A percentile compares a stretch with the other conserved stretches of the same genome.
phyloP scores from a whole-genome alignment of 2,329 filamentous ascomycete species.

The Alternaria alternata region DNA sequence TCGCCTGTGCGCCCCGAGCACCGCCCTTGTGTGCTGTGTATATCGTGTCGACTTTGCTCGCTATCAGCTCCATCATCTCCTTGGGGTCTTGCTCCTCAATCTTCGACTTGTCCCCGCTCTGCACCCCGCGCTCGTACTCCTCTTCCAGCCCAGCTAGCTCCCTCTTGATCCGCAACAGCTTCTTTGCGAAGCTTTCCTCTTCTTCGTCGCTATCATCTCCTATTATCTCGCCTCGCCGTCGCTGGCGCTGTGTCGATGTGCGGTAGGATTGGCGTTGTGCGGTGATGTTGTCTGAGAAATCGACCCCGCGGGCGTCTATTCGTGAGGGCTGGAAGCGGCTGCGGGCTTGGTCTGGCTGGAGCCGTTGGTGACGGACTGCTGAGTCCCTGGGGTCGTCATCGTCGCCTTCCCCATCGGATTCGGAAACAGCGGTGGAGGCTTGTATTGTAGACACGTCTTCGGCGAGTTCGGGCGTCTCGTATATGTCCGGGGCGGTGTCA shows the following conservation, averaged over 20 bases:
- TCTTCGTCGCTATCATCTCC: slow-evolving; percentile 77
- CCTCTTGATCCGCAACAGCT: slow-evolving; percentile 80
- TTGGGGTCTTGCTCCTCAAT: slow-evolving; percentile 56
- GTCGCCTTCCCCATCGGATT: slow-evolving; percentile 65
- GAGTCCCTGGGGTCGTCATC: slow-evolving; percentile 37
- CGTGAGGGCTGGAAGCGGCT: slow-evolving; percentile 77
- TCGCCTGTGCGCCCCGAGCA: slow-evolving; percentile 46
- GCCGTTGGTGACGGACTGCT: slow-evolving; percentile 74
- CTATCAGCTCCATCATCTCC: slow-evolving; percentile 70
- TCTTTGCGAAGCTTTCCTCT: slow-evolving; percentile 74
- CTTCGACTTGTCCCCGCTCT: slow-evolving; percentile 53
- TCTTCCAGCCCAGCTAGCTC: slow-evolving; percentile 74
- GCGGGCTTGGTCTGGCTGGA: slow-evolving; percentile 82
- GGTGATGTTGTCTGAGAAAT: slow-evolving; percentile 89
- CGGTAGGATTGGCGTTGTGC: slow-evolving; percentile 82
- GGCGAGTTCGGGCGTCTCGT: slow-evolving; percentile 92
- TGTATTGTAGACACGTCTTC: slow-evolving; percentile 88
- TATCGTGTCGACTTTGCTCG: slow-evolving; percentile 72
- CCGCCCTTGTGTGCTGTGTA: slow-evolving; percentile 57
- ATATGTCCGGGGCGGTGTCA: slow-evolving; percentile 91
- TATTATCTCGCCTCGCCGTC: slow-evolving; percentile 68
- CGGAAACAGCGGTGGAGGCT: slow-evolving; percentile 50
- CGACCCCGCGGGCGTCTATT: slow-evolving; percentile 78
- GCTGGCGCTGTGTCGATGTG: slow-evolving; percentile 71
- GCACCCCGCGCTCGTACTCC: slow-evolving; percentile 64